Conservation (phyloP, 2,329 filamentous ascomycete genomes). For the Hymenoscyphus albidus region DNA sequence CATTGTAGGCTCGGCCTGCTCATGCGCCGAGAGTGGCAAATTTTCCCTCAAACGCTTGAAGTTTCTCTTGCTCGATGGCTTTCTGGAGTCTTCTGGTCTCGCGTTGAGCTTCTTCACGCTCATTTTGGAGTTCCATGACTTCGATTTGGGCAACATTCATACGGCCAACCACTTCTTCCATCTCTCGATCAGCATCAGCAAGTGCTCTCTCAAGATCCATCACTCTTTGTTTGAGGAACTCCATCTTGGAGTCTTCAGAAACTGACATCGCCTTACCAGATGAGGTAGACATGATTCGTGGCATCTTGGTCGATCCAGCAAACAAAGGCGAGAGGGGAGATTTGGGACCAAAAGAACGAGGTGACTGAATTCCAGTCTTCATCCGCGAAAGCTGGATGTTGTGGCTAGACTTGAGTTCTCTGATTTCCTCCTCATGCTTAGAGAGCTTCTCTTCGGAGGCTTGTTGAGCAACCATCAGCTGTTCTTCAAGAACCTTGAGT, state of each 20-base stretch:
- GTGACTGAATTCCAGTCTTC: conserved; percentile 50
- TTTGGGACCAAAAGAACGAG: conserved; percentile 52
- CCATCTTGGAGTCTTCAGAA: conserved; percentile 68
- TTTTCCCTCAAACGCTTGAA: conserved; percentile 30
- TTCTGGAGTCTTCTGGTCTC: conserved; percentile 67
- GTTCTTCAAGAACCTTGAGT: conserved; percentile 78
- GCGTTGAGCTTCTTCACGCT: conserved; percentile 69
- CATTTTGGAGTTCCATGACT: conserved; percentile 69
- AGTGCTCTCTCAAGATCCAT: conserved; percentile 81
- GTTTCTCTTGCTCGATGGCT: conserved; percentile 49
- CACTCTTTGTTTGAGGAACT: conserved; percentile 72
- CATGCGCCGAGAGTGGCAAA: conserved; percentile 29
- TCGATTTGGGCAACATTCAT: conserved; percentile 84
- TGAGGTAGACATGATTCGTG: conserved; percentile 47
- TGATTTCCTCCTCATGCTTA: conserved; percentile 82
- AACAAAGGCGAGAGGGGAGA: conserved; percentile 62
- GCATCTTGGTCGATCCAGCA: conserved; percentile 46
- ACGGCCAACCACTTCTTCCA: conserved; percentile 76
- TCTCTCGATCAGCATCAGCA: conserved; percentile 70
- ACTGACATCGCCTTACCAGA: conserved; percentile 58
- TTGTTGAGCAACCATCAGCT: conserved; percentile 76
- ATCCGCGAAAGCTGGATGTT: conserved; percentile 73
- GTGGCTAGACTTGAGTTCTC: conserved; percentile 70
- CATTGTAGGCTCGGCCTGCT: conserved; percentile 9
- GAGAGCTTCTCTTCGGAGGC: conserved; percentile 79